Evolutionary conservation across 1,284 basidiomycete species (phyloP).

Genomic region (Pseudozyma sp.): DNA sequence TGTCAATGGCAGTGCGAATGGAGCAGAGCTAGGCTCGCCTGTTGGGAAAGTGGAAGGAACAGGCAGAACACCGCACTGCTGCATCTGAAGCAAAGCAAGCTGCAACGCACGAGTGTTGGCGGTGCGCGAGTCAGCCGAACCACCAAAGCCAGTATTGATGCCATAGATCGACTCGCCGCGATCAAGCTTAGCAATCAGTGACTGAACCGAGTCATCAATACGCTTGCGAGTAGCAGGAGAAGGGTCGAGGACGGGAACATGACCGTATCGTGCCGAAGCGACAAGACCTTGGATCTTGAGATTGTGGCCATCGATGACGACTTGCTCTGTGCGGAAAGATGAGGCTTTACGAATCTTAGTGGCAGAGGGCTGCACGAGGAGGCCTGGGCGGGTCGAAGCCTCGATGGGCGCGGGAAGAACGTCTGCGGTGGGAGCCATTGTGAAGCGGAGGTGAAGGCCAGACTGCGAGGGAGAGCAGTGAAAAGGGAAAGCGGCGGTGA

Average conservation of each 20-base stretch:
- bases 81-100: constrained; percentile 62
- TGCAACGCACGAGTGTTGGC: constrained; percentile 58
- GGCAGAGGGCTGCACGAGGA: constrained; percentile 37
- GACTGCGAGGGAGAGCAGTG: neutral
- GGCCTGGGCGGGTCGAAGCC: constrained; percentile 13
- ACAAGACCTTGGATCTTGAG: constrained; percentile 57
- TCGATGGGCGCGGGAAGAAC: constrained; percentile 27
- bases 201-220: constrained; percentile 57
- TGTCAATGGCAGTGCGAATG: constrained; percentile 46
- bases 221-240: constrained; percentile 48
- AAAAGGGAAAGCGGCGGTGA: neutral
- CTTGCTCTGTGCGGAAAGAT: constrained; percentile 43
- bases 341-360: constrained; percentile 51
- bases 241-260: constrained; percentile 51
- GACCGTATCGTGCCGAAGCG: constrained; percentile 52
- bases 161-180: constrained; percentile 61
- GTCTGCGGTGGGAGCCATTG: constrained; percentile 43
- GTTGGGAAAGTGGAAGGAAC: constrained; percentile 52
- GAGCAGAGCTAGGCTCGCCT: constrained; percentile 47
- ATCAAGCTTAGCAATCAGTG: constrained; percentile 51
- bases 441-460: neutral
- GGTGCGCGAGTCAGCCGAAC: constrained; percentile 60
- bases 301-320: constrained; percentile 54
- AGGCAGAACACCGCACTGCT: constrained; percentile 61
- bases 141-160: constrained; percentile 63